A percentile compares a stretch with the other conserved stretches of the same genome.
Evolutionary conservation across 2,329 filamentous ascomycete genomes (phyloP).

Genomic region (Rutstroemia sp.): DNA sequence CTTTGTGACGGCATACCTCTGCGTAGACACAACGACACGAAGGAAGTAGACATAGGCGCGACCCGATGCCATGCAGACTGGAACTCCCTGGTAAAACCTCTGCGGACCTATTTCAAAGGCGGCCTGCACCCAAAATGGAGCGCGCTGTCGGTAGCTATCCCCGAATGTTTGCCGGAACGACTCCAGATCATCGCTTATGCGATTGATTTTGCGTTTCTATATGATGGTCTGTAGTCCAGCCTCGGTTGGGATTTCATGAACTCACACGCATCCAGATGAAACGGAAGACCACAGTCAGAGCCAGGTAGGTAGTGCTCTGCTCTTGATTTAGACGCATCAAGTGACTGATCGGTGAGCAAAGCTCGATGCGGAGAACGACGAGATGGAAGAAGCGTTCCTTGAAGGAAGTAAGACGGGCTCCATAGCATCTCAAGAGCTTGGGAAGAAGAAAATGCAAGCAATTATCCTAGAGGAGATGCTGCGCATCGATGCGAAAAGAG

Average conservation of each 20-base stretch:
- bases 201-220: slow-evolving; percentile 6
- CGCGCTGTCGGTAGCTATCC: background rate
- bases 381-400: background rate
- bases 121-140: background rate
- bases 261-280: background rate
- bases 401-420: slow-evolving; percentile 1
- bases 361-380: background rate
- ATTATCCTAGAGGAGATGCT: slow-evolving; percentile 25
- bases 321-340: background rate
- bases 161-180: slow-evolving; percentile 5
- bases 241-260: too few species aligned
- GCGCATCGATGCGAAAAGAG: slow-evolving; percentile 22
- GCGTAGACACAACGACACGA: too few species aligned
- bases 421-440: background rate
- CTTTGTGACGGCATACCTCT: too few species aligned
- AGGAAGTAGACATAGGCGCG: too few species aligned
- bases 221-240: slow-evolving; percentile 4
- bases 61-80: too few species aligned
- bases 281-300: background rate
- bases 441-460: slow-evolving; percentile 19
- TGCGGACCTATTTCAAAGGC: background rate
- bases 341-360: background rate
- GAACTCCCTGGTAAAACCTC: background rate
- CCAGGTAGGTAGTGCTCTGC: background rate
- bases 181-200: slow-evolving; percentile 8